Base-by-base conservation (phyloP, 306 rosid genomes). In the Prosopis cineraria region DNA sequence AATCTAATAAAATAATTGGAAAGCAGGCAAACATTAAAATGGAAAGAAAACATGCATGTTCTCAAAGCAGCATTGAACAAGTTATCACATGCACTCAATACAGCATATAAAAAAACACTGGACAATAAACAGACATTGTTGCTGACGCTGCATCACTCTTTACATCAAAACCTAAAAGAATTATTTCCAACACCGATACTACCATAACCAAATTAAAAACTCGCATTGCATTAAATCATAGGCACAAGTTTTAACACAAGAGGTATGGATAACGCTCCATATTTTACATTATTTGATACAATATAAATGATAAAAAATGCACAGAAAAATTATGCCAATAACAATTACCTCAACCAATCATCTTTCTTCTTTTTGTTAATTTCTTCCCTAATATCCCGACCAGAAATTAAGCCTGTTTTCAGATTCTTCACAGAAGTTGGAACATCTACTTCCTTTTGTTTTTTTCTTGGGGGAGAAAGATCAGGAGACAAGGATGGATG, bases 391-490 rank as follows among this genome's bases (percentile, higher is more conserved):
- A 90, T 87, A 39, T 92, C 97, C 83, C 75, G 77, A 45, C 94
- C 97, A 82, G 97, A 84, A 41, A 90, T 79, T 80, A 92, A 76
- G 65, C 97, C 97, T 47, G 91, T 89, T 82, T 85, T 92, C n/a
- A 25, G 74, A 68, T 81, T 88, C 66, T 82, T 85, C 39, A 41
- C 48, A 39, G 91, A 67, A 71, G 58, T 76, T 13, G 84, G 76
- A 74, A 63, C 72, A 34, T 90, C 66, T 4, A 12, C 68, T 37
- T 85, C 84, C 79, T 86, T 89, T 25, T 59, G 68, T 41, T 78
- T 86, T 81, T 85, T 87, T 87, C 97, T 81, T 5, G 87, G 96
- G 40, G 94, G 96, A 80, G 97, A 90, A 68, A 88, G 80, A 75
- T 91, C 93, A 27, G 82, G 60, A 43, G 79, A 81, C 40, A 60